These are phyloP conservation scores for Aspergillus cejpii DNA, from an alignment of 2,329 filamentous ascomycete genomes.

Conservation along the genomic window DNA sequence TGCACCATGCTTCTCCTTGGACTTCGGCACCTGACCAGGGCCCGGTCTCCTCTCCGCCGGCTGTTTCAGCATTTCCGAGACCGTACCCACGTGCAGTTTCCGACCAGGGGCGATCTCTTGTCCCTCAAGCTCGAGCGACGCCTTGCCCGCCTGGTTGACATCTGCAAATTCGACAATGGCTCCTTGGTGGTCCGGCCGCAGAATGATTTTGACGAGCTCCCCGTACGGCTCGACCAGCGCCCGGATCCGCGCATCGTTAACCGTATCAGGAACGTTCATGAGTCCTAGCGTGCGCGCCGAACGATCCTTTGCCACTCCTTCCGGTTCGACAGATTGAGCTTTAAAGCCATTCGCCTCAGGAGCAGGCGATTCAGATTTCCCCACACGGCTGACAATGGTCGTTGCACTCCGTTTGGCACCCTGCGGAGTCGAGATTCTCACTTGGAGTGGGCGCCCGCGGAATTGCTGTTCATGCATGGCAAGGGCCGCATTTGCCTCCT, in stretches of 20 bases:
- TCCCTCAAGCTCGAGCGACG: conserved; percentile 42
- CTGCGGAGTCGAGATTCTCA: conserved; percentile 49
- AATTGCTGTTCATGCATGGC: conserved; percentile 66
- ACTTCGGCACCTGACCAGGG: conserved; percentile 36
- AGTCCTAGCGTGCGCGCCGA: conserved; percentile 69
- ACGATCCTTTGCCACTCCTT: conserved; percentile 39
- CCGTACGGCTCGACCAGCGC: conserved; percentile 66
- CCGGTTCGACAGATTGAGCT: conserved; percentile 31
- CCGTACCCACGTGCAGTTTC: conserved; percentile 45
- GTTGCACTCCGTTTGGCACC: conserved; percentile 40
- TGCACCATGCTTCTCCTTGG: conserved; percentile 30
- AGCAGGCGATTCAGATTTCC: conserved; percentile 31
- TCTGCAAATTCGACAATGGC: conserved; percentile 78
- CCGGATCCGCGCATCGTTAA: conserved; percentile 78
- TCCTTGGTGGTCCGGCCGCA: conserved; percentile 75
- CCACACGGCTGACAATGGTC: conserved; percentile 40
- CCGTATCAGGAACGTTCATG: conserved; percentile 81
- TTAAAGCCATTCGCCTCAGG: conserved; percentile 29
- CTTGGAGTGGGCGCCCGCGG: conserved; percentile 59
- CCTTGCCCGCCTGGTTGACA: conserved; percentile 61
- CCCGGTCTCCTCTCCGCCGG: conserved; percentile 38
- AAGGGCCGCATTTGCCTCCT: conserved; percentile 59
- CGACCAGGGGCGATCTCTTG: conserved; percentile 42
- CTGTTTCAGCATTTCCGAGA: conserved; percentile 46
- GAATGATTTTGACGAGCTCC: conserved; percentile 63